Evolutionary conservation across 257 asterid genomes (phyloP).

Genomic region (Plantago major): DNA sequence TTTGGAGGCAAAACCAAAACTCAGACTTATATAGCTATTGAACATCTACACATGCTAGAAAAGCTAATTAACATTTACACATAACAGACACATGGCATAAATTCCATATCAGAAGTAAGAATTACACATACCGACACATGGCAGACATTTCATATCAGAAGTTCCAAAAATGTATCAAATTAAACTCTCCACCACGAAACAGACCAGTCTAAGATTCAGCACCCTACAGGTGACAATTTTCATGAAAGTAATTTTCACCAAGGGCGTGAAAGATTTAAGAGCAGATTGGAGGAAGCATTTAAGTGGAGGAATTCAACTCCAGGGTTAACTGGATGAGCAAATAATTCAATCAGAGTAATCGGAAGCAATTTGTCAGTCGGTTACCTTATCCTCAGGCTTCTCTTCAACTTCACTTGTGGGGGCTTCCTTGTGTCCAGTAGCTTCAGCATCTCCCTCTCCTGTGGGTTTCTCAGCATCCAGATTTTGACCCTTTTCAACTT

Average conservation of each 20-base stretch:
- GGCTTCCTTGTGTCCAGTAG: constrained; percentile 53
- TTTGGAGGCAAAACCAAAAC: not conserved
- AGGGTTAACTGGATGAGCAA: not conserved
- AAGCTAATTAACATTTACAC: too few relatives aligned
- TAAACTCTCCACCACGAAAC: too few relatives aligned
- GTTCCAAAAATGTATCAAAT: too few relatives aligned
- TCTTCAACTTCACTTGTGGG: constrained; percentile 52
- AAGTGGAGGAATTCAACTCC: not conserved
- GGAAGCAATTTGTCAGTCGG: not conserved
- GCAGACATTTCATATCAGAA: too few relatives aligned
- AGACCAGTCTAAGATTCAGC: too few relatives aligned
- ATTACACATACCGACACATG: too few relatives aligned
- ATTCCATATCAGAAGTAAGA: too few relatives aligned
- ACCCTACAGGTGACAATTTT: too few relatives aligned
- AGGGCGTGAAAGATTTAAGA: too few relatives aligned
- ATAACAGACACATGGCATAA: too few relatives aligned
- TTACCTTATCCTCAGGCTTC: constrained; percentile 83
- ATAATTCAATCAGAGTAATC: not conserved
- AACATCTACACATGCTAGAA: not conserved
- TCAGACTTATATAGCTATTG: not conserved
- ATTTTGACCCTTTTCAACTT: constrained; percentile 43
- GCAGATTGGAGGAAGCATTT: too few relatives aligned
- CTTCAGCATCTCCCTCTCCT: constrained; percentile 26
- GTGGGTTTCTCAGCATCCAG: constrained; percentile 50
- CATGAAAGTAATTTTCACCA: too few relatives aligned